phyloP scores from a whole-genome alignment of 2,329 filamentous ascomycete species.

The Diaporthe sp. region DNA sequence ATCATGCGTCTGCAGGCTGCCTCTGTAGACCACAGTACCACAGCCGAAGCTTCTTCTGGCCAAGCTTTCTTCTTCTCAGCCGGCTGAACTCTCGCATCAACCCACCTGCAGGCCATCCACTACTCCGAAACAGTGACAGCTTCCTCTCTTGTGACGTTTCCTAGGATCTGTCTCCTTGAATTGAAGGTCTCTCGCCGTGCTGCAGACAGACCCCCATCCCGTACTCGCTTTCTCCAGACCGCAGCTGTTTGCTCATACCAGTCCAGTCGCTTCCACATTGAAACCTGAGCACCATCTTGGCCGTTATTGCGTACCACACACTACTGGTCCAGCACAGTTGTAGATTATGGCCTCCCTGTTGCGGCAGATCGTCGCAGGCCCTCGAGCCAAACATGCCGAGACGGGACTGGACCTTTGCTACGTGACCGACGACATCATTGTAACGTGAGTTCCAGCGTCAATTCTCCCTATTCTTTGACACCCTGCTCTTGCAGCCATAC shows the following conservation, averaged over 20 bases:
- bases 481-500: background rate
- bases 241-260: background rate
- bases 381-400: conserved; percentile 86
- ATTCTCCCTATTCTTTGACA: background rate
- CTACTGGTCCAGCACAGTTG: background rate
- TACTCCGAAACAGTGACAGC: background rate
- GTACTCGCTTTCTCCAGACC: background rate
- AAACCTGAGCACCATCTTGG: background rate
- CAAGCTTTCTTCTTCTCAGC: background rate
- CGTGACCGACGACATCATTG: conserved; percentile 84
- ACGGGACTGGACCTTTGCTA: conserved; percentile 95
- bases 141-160: background rate
- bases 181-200: background rate
- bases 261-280: background rate
- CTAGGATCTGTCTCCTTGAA: background rate
- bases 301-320: background rate
- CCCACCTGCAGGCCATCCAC: background rate
- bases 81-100: background rate
- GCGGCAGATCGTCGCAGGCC: conserved; percentile 91
- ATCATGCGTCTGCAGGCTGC: conserved; percentile 8
- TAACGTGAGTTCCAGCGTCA: conserved; percentile 60
- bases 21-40: background rate
- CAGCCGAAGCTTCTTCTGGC: background rate
- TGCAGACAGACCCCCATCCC: background rate
- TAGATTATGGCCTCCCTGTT: conserved; percentile 78